Evolutionary conservation across 208 protist species (phyloP), one percentile per base, ranked within the genome.

Genomic region (Leptomonas seymouri): DNA sequence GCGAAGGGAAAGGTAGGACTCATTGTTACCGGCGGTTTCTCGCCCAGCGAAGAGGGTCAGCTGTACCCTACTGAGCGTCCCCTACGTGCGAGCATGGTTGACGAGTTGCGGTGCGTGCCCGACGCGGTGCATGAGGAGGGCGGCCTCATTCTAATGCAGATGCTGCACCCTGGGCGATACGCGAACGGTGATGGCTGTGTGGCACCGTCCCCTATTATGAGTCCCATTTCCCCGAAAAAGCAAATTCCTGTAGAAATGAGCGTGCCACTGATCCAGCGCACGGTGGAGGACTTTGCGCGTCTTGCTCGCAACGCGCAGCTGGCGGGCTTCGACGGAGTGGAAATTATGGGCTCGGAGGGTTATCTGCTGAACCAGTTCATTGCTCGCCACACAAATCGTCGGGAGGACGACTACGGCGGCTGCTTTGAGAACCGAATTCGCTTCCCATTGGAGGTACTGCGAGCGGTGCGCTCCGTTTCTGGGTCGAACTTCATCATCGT

Each of bases 291-390:
- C 68, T 97, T 94, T 60, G 72, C 69, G 36, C 74, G 78, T 18
- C 95, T 93, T 58, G 95, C 94, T 1, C 55, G 44, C 42, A 80
- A 97, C 5, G 97, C 97, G n/a, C 74, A 95, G 64, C 87, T 83
- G 50, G 97, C 93, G 0, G 96, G 96, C 11, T 99, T 98, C 59
- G 97, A 99, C 78, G 97, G 95, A 3, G 86, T 99, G 5, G 97
- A 99, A 74, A 89, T 98, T 54, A 93, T 97, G 59, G 91, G 94
- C 20, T 93, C 85, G 46, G 94, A 99, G 64, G 96, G 97, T 21
- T 94, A 93, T 31, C 74, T 99, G 31, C 80, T 99, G 68, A 96
- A 98, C 72, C 90, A 98, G 71, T 99, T 98, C 51, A 63, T 98
- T 25, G 94, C 86, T 6, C 27, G 66, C 14, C 82, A 89, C 49